Conservation (phyloP, 2,329 filamentous ascomycete genomes). For the Alternaria gansuensis region DNA sequence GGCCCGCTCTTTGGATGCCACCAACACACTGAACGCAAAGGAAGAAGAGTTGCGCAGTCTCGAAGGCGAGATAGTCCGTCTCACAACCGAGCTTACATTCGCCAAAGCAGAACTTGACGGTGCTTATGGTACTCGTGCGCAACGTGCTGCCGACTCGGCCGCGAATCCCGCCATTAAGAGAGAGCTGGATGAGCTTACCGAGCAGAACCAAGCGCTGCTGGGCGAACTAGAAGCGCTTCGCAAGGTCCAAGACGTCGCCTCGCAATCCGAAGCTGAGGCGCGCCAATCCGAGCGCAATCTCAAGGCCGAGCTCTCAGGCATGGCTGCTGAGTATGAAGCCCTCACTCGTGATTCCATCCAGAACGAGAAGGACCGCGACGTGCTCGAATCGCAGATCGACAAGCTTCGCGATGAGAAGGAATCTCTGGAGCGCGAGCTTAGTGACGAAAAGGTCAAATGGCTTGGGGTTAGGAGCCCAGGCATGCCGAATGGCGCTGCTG, state of each 20-base stretch:
- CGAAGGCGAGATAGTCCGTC: conserved; percentile 70
- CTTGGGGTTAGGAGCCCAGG: conserved; percentile 68
- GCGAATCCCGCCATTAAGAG: conserved; percentile 65
- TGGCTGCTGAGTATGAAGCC: conserved; percentile 73
- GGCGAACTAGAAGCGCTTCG: conserved; percentile 58
- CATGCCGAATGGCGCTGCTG: conserved; percentile 40
- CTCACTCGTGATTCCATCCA: conserved; percentile 75
- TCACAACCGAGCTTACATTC: conserved; percentile 85
- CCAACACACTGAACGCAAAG: conserved; percentile 44
- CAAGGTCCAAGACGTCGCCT: conserved; percentile 48
- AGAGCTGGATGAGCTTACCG: conserved; percentile 66
- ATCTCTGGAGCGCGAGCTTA: conserved; percentile 68
- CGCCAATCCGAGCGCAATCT: conserved; percentile 58
- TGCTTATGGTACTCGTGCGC: conserved; percentile 81
- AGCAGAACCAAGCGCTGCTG: conserved; percentile 54
- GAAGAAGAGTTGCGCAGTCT: conserved; percentile 54
- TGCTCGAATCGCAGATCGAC: conserved; percentile 70
- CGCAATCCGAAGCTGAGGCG: conserved; percentile 48
- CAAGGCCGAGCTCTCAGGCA: conserved; percentile 72
- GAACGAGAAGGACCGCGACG: conserved; percentile 74
- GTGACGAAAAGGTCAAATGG: conserved; percentile 73
- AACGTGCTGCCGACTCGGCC: conserved; percentile 72
- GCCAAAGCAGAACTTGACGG: conserved; percentile 90
- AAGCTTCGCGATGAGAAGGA: conserved; percentile 70
- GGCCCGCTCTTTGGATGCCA: conserved; percentile 40